phyloP scores from a whole-genome alignment of 192 early-diverging fungal species.

The Polychytrium aggregatum region DNA sequence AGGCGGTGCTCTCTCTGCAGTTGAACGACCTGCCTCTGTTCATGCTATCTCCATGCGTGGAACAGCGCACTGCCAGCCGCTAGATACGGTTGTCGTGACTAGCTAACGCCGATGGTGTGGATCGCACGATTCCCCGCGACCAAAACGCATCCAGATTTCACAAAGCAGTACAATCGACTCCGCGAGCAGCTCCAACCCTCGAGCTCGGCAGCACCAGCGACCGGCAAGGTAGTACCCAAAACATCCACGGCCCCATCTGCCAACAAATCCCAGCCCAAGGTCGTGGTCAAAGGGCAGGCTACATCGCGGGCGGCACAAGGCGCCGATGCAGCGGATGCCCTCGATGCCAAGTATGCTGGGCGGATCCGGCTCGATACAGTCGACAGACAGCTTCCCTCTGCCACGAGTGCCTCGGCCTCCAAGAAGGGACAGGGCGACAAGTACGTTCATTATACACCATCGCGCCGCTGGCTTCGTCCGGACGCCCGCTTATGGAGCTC shows the following conservation, averaged over 20 bases:
- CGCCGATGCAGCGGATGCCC: slow-evolving; percentile 15
- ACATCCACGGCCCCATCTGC: background rate
- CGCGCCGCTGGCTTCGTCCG: too few relatives aligned
- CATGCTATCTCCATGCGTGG: slow-evolving; percentile 6
- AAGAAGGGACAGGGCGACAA: slow-evolving; percentile 1
- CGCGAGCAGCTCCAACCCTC: slow-evolving; percentile 6
- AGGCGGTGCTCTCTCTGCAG: slow-evolving; percentile 38
- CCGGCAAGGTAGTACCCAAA: background rate
- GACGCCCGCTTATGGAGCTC: too few relatives aligned
- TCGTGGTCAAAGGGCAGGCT: slow-evolving; percentile 2
- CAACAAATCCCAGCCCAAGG: too few relatives aligned
- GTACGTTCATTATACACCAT: slow-evolving; percentile 3
- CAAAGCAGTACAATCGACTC: slow-evolving; percentile 10
- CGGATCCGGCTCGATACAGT: slow-evolving; percentile 57
- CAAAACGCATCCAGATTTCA: too few relatives aligned
- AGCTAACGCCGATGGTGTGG: too few relatives aligned
- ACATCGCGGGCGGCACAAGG: slow-evolving; percentile 15
- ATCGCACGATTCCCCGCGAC: too few relatives aligned
- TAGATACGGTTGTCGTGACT: too few relatives aligned
- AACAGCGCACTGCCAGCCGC: too few relatives aligned
- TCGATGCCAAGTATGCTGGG: slow-evolving; percentile 46
- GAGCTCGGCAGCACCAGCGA: background rate
- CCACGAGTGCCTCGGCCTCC: background rate
- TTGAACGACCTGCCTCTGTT: slow-evolving; percentile 11
- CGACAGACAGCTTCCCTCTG: too few relatives aligned